Base-by-base conservation (phyloP, 2,329 filamentous ascomycete genomes). In the Chalara sp. region DNA sequence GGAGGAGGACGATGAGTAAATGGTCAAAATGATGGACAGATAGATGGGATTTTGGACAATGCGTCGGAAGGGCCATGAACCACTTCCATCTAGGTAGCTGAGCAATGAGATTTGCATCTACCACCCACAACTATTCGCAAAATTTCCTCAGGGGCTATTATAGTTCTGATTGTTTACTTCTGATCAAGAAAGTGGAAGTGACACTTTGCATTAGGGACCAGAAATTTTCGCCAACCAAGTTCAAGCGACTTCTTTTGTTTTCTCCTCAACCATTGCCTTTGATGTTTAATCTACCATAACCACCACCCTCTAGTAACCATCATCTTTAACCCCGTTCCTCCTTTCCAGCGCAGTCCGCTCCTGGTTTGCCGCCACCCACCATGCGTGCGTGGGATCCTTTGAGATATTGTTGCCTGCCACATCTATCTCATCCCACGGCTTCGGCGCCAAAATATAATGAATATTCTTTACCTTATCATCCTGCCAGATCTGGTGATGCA, bases 1-100 rank as follows among this genome's bases (percentile, higher is more conserved):
- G 66, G 93, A 97, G 65, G 93, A 99, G 70, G 93, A 99, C 72
- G 93, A 99, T 70, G 93, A 99, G 76, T 99, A 96, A 82, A 84
- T 66, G 65, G 55, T 58, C 11, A 12, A 30, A 21, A 46, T 53
- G 52, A 41, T 48, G 33, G 46, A 41, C 6, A 28, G 46, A 45
- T 46, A 33, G 44, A 46, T 35, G 44, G 32, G 13, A 5, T 12
- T 30, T 37, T 37, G 29, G 46, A 13, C 5, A 21, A 21, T 21
- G 21, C 21, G 21, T 21, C 21, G 21, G 21, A 21, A 21, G 21
- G 21, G 21, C 21, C 21, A 21, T 21, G 21, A 21, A 21, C 21
- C 21, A 21, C 21, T 12, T 39, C 40, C 32, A 31, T 40, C 29
- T n/a, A 28, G 32, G 39, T 47, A 47, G 12, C 31, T 47, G 43